Conservation (phyloP, 768 basidiomycete genomes). For the Naganishia kalamii region DNA sequence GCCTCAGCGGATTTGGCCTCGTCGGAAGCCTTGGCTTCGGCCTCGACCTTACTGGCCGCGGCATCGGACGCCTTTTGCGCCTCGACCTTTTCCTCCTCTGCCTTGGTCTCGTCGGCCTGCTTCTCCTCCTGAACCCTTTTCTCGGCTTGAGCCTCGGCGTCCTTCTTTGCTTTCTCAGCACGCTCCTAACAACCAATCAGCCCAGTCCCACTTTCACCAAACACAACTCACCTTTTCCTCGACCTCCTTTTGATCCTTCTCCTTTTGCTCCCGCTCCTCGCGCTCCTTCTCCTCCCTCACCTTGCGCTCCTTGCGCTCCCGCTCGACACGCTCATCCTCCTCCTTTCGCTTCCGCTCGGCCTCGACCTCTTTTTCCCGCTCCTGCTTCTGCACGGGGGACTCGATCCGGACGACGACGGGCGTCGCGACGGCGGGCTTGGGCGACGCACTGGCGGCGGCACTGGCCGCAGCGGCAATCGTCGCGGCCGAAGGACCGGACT, state of each 20-base stretch:
- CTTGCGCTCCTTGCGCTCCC: slow-evolving; percentile 48
- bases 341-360: slow-evolving; percentile 31
- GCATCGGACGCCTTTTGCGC: slow-evolving; percentile 25
- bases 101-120: not conserved
- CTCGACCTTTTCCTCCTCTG: slow-evolving; percentile 13
- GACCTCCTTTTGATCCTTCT: slow-evolving; percentile 11
- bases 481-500: slow-evolving; percentile 40
- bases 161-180: slow-evolving; percentile 40
- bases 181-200: slow-evolving; percentile 56
- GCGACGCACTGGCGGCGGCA: slow-evolving; percentile 47
- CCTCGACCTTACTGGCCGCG: slow-evolving; percentile 26
- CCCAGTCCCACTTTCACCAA: slow-evolving; percentile 42
- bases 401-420: slow-evolving; percentile 42
- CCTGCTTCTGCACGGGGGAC: slow-evolving; percentile 40
- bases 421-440: slow-evolving; percentile 28
- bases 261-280: slow-evolving; percentile 26
- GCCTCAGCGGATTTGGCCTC: slow-evolving; percentile 19
- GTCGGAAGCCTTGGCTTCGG: slow-evolving; percentile 7
- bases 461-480: slow-evolving; percentile 41
- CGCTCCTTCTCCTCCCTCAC: slow-evolving; percentile 39
- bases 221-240: slow-evolving; percentile 57
- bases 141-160: slow-evolving; percentile 27
- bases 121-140: slow-evolving; percentile 26
- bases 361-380: slow-evolving; percentile 33
- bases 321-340: slow-evolving; percentile 40